Evolutionary conservation across 164 flowering plant species (phyloP).

Genomic region (Vitis rotundifolia): DNA sequence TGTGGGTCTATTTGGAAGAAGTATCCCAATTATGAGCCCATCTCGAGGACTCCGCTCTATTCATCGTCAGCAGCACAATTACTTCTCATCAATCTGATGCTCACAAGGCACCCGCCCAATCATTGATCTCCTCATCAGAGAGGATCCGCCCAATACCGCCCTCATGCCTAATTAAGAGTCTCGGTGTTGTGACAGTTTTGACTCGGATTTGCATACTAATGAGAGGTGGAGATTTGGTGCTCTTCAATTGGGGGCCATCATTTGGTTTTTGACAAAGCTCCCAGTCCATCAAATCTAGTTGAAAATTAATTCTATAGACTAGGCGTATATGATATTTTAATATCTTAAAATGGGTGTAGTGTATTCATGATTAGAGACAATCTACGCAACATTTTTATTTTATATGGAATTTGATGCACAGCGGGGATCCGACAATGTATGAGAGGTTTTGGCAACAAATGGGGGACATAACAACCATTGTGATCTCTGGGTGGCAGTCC

Average conservation of each 20-base stretch:
- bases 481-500: constrained; percentile 69
- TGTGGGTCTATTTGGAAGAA: constrained; percentile 14
- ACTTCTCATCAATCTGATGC: not conserved
- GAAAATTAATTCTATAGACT: too few relatives aligned
- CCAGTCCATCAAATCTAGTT: too few relatives aligned
- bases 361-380: not conserved
- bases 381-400: not conserved
- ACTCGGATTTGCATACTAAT: too few relatives aligned
- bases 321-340: not conserved
- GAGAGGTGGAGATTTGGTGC: too few relatives aligned
- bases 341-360: not conserved
- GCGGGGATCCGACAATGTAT: constrained; percentile 97
- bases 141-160: not conserved
- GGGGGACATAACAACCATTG: constrained; percentile 57
- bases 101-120: constrained; percentile 21
- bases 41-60: not conserved
- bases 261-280: too few relatives aligned
- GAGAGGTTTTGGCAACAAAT: constrained; percentile 62
- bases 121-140: constrained; percentile 16
- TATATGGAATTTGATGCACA: constrained; percentile 27
- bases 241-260: too few relatives aligned
- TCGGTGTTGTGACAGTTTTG: too few relatives aligned
- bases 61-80: not conserved
- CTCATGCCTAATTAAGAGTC: too few relatives aligned
- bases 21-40: not conserved